Base-by-base conservation (phyloP, 805 yeast species). In the Metschnikowia proteae region DNA sequence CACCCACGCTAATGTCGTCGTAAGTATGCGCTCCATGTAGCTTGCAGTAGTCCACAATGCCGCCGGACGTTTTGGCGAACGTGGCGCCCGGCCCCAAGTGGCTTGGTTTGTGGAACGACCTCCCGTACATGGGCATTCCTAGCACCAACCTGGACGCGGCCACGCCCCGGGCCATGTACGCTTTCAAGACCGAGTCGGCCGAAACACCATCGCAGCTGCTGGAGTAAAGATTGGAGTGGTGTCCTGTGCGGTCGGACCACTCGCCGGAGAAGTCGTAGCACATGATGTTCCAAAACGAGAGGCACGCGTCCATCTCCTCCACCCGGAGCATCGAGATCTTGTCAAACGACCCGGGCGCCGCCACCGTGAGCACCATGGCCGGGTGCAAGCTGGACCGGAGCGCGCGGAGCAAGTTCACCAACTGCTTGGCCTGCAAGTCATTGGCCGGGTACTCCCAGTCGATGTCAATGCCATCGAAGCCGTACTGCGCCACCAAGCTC, bases 401-500 rank as follows among this genome's bases (percentile, higher is more conserved):
- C 47, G 51, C 34, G 38, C 57, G 55, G 17, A 85, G 63, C 35
- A 88, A 52, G 3, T 61, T 58, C 1, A 77, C 68, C 52, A 81
- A 74, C 34, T 64, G 60, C 0, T 57, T 41, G 1, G 81, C 80
- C 51, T 86, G 83, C 0, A 62, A 59, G 3, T 61, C 58, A 37
- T 63, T 71, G 6, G 65, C 61, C 0, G 97, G 96, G 59, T 83
- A 92, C 65, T 92, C 99, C 97, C 97, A 92, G 67, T 92, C 99
- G 28, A 92, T 68, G 64, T 94, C 98, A 40, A 92, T 70, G 0
- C 99, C 98, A 63, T 94, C 97, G 60, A 94, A 83, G 0, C 86
- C 84, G 60, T 80, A 78, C 38, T 73, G 65, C 2, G 64, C 48
- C 62, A 88, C 71, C 25, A 79, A 64, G 0, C 65, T 62, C 0